Percentiles rank a stretch among this genome's conserved stretches.
phyloP scores from a whole-genome alignment of 2,329 filamentous ascomycete genomes.

The Akanthomyces uredinophilus region DNA sequence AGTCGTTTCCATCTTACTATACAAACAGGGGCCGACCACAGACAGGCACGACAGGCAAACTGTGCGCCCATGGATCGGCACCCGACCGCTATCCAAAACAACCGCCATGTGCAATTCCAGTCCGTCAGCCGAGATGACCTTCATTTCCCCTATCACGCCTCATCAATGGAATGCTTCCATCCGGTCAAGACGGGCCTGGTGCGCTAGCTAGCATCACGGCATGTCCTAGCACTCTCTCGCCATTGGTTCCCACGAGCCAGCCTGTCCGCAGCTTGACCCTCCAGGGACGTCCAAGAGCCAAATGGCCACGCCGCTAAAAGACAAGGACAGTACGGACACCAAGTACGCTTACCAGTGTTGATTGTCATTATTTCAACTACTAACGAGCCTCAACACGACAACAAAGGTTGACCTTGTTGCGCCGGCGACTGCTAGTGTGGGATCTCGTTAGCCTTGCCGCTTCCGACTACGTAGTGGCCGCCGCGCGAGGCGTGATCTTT shows the following conservation, averaged over 20 bases:
- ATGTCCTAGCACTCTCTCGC: neutral
- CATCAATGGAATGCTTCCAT: conserved; percentile 1
- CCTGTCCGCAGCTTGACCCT: neutral
- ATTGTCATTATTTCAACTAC: neutral
- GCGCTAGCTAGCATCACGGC: conserved; percentile 1
- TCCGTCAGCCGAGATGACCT: neutral
- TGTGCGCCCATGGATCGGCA: neutral
- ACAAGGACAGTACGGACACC: too few relatives aligned
- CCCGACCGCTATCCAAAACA: neutral
- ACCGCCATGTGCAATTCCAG: conserved; percentile 6
- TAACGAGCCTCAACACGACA: neutral
- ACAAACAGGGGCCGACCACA: too few relatives aligned
- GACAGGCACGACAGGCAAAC: neutral
- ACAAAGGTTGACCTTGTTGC: neutral
- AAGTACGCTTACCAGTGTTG: neutral
- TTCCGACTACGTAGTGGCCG: neutral
- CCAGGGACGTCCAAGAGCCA: neutral
- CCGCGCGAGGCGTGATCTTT: neutral
- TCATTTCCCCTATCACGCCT: neutral
- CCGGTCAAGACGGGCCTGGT: neutral
- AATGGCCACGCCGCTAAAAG: neutral
- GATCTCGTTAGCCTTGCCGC: neutral
- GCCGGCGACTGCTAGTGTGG: too few relatives aligned
- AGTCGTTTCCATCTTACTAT: too few relatives aligned
- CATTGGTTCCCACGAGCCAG: neutral